These are phyloP conservation scores for Nakazawaea molendinolei DNA, from an alignment of 805 yeast species.

Conservation along the genomic window DNA sequence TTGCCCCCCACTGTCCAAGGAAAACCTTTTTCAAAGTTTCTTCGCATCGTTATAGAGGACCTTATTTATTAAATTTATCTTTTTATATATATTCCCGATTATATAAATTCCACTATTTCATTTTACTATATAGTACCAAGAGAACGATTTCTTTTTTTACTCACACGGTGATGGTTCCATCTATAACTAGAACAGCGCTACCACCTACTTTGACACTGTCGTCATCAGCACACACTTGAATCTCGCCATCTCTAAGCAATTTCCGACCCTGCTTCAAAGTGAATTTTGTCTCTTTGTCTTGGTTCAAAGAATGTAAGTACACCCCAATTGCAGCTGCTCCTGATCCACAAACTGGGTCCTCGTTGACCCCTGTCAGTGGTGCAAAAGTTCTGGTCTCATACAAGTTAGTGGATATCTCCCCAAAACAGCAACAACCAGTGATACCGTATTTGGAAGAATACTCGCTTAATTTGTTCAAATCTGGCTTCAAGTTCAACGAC, in stretches of 20 bases:
- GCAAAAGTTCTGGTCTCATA: constrained; percentile 39
- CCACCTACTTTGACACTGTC: constrained; percentile 32
- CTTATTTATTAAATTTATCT: too few species aligned
- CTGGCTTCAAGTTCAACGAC: constrained; percentile 28
- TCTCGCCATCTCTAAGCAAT: constrained; percentile 31
- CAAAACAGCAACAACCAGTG: constrained; percentile 34
- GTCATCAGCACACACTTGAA: constrained; percentile 20
- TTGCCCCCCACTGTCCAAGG: too few species aligned
- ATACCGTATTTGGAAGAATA: constrained; percentile 18
- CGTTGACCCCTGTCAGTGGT: constrained; percentile 28
- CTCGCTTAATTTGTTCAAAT: constrained; percentile 20
- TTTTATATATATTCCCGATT: too few species aligned
- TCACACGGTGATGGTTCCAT: constrained; percentile 22
- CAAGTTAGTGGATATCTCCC: constrained; percentile 23
- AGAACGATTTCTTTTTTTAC: too few species aligned
- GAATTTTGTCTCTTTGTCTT: constrained; percentile 6
- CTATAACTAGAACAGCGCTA: constrained; percentile 28
- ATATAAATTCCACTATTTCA: too few species aligned
- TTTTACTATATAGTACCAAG: too few species aligned
- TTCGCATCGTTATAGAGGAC: too few species aligned
- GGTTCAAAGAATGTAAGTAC: not conserved
- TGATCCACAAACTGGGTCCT: constrained; percentile 52
- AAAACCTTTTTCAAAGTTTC: too few species aligned
- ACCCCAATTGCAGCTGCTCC: constrained; percentile 26
- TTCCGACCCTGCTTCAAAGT: constrained; percentile 32